Evolutionary conservation across 2,329 filamentous ascomycete genomes (phyloP), one percentile per base, ranked within the genome.

Genomic region (Claviceps capensis): DNA sequence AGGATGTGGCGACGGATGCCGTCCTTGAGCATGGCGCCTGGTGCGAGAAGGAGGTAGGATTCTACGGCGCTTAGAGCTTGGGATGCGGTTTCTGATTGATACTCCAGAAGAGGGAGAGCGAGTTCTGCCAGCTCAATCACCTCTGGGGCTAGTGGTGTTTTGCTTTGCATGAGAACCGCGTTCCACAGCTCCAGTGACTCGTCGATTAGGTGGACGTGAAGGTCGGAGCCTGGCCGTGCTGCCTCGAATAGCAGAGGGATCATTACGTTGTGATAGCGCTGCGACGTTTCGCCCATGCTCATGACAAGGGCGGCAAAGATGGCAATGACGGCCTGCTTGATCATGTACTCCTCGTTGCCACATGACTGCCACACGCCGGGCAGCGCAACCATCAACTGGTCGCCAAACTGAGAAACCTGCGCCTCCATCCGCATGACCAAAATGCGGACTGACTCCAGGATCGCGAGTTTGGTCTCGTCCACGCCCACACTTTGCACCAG

Each of bases 161-260:
- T 74, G 53, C 82, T 83, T 60, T 88, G 81, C 56, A 74, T 73
- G 40, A 90, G 67, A 11, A 96, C 81, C 2, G 85, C 80, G 37
- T 78, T 76, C 91, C 91, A 97, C 3, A 98, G 77, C 52, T 96
- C 90, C 14, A 97, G 73, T 0, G 88, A 87, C 64, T 98, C 93
- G 55, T 97, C 93, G 13, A 95, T 80, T 11, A 98, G 78, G 61
- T 95, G 93, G 2, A 90, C 70, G 58, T 87, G 81, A 43, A 86
- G 75, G 41, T 86, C 79, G 1, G 88, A 93, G 11, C 78, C 80
- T 2, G 85, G 82, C 53, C 90, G 79, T 38, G 93, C 81, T 1
- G 89, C 88, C 60, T 86, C 85, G 46, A 81, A 76, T 43, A 98
- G 84, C 49, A 97, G 77, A 0, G 91, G 90, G 17, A 95, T 70